Base-by-base conservation (phyloP, 1,284 basidiomycete genomes). In the Ceratobasidium theobromae region DNA sequence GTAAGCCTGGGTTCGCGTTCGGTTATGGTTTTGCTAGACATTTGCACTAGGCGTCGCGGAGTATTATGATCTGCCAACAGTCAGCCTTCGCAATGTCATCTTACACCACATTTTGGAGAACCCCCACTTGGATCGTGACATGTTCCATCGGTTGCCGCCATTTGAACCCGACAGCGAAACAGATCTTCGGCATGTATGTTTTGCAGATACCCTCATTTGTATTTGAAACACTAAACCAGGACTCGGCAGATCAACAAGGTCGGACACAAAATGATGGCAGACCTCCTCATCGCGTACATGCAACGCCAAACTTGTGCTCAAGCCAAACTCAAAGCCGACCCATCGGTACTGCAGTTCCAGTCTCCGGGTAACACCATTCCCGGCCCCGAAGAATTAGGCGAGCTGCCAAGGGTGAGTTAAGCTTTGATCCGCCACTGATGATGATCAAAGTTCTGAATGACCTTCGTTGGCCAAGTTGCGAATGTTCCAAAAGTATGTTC, bases 221-320 rank as follows among this genome's bases (percentile, higher is more conserved):
- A n/a, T n/a, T n/a, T n/a, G n/a, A n/a, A n/a, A n/a, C n/a, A n/a
- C 40, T 41, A 27, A 40, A 11, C 18, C 43, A 9, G 3, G 25
- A 18, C 16, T 16, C 41, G 30, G 27, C 43, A 70, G 70, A 69
- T 70, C 11, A 67, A 67, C 25, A 27, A 41, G 4, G 21, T 57
- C 32, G 70, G 70, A 14, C 70, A 71, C 33, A 66, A 57, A 14
- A 45, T 69, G 33, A 52, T 78, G 35, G 74, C 75, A 1, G 77
- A 79, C 60, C 67, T 78, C 1, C 67, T 77, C 2, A 73, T 75
- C 11, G 68, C 74, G 2, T 77, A 76, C 69, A 72, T 78, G 45
- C 76, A 79, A 67, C 73, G 72, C 18, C 75, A 78, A 68, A 70
- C 77, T 18, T 78, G 77, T 67, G 71, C 73, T 38, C 71, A 78